Conservation (phyloP, 2,329 filamentous ascomycete species). For the Aspergillus sp. region DNA sequence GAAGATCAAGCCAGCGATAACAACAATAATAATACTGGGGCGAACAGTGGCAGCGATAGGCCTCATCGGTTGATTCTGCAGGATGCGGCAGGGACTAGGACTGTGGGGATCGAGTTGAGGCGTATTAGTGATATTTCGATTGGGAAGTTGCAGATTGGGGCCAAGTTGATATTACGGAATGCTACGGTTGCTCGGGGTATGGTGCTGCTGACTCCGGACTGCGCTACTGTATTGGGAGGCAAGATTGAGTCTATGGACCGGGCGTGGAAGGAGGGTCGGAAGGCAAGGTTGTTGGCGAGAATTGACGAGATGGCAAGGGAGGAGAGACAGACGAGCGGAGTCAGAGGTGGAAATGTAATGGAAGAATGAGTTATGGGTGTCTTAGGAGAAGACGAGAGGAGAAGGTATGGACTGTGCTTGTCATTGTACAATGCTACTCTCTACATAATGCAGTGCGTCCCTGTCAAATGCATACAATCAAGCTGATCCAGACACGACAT, state of each 20-base stretch:
- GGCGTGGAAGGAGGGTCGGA: constrained; percentile 65
- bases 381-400: background rate
- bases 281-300: constrained; percentile 60
- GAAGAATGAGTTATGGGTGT: background rate
- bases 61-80: constrained; percentile 79
- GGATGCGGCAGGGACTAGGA: constrained; percentile 63
- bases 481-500: constrained; percentile 20
- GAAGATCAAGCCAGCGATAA: constrained; percentile 26
- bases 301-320: constrained; percentile 35
- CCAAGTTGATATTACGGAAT: constrained; percentile 68
- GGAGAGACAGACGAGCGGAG: constrained; percentile 1
- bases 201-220: constrained; percentile 66
- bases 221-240: constrained; percentile 70
- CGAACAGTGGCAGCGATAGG: constrained; percentile 32
- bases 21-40: constrained; percentile 6
- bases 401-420: background rate
- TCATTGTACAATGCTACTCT: background rate
- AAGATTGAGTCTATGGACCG: constrained; percentile 77
- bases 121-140: constrained; percentile 60
- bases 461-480: constrained; percentile 4
- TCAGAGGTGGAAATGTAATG: constrained; percentile 29
- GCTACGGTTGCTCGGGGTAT: constrained; percentile 64
- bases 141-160: constrained; percentile 59
- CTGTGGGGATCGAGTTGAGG: constrained; percentile 66
- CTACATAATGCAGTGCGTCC: background rate